Base-by-base conservation (phyloP, 768 basidiomycete genomes). In the Dacryopinax spathularia region DNA sequence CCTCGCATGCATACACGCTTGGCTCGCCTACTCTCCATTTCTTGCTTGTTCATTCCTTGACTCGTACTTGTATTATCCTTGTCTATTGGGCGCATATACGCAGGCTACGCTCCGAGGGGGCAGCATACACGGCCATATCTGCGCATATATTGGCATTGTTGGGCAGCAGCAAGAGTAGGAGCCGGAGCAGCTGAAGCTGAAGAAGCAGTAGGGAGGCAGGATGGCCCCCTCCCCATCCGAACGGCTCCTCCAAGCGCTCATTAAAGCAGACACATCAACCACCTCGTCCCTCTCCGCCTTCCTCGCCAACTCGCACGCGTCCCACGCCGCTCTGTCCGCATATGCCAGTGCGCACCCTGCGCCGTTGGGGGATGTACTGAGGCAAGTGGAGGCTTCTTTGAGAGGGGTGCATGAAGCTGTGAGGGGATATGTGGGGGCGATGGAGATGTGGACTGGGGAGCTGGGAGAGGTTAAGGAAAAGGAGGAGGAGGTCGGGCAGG, bases 181-280 rank as follows among this genome's bases (percentile, higher is more conserved):
- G n/a, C n/a, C n/a, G n/a, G n/a, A n/a, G n/a, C n/a, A n/a, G n/a
- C n/a, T n/a, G n/a, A n/a, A n/a, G n/a, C n/a, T n/a, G n/a, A n/a
- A n/a, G n/a, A n/a, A n/a, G n/a, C n/a, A n/a, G n/a, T n/a, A n/a
- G n/a, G n/a, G n/a, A n/a, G n/a, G n/a, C n/a, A n/a, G n/a, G n/a
- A 56, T 56, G 48, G 48, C 48, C 25, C 48, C 48, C 48, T 13
- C 48, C 29, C 48, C 48, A 10, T 56, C 48, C 29, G 48, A 56
- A 29, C 81, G 88, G 22, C 78, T 91, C 16, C 80, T 91, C 63
- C 74, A 78, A 1, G 84, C 86, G 70, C 81, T 91, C 33, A 77
- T 89, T 60, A 73, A 76, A 5, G 80, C 83, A 66, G 88, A 90
- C 72, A 88, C 86, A 70, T 86, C 86, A 34, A 87, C 87, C 69